Conservation (phyloP, 2,329 filamentous ascomycete species). For the Xylaria digitata region DNA sequence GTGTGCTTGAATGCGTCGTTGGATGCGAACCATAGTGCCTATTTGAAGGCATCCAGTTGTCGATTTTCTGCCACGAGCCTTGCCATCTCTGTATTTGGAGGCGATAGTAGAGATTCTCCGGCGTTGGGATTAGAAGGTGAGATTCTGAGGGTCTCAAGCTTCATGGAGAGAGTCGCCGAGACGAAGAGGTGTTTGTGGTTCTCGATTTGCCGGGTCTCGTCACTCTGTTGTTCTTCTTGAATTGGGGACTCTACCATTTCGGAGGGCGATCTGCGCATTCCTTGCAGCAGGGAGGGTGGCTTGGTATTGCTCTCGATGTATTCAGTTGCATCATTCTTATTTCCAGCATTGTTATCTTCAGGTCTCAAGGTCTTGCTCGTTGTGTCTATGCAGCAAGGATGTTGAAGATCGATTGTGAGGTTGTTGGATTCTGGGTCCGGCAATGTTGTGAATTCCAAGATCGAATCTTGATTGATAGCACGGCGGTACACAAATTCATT, state of each 20-base stretch:
- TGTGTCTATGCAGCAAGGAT: too few relatives aligned
- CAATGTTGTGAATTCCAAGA: not conserved
- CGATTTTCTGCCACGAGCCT: not conserved
- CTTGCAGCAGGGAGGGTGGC: not conserved
- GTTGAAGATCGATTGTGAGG: not conserved
- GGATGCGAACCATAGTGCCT: not conserved
- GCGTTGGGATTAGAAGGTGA: not conserved
- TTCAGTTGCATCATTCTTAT: too few relatives aligned
- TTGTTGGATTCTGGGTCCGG: not conserved
- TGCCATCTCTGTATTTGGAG: not conserved
- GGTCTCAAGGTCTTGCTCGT: not conserved
- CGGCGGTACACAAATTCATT: not conserved
- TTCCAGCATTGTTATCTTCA: not conserved
- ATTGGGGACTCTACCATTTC: not conserved
- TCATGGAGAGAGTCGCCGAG: not conserved
- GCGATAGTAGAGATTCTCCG: not conserved
- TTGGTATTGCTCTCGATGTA: not conserved
- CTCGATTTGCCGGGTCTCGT: conserved; percentile 2
- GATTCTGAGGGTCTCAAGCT: not conserved
- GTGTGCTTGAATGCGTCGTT: not conserved
- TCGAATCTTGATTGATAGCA: not conserved
- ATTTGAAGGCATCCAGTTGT: conserved; percentile 15
- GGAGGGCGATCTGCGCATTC: not conserved
- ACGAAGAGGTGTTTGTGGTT: not conserved
- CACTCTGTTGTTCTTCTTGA: not conserved